Evolutionary conservation across 2,329 filamentous ascomycete species (phyloP).

Genomic region (Sarocladiaceae sp.): DNA sequence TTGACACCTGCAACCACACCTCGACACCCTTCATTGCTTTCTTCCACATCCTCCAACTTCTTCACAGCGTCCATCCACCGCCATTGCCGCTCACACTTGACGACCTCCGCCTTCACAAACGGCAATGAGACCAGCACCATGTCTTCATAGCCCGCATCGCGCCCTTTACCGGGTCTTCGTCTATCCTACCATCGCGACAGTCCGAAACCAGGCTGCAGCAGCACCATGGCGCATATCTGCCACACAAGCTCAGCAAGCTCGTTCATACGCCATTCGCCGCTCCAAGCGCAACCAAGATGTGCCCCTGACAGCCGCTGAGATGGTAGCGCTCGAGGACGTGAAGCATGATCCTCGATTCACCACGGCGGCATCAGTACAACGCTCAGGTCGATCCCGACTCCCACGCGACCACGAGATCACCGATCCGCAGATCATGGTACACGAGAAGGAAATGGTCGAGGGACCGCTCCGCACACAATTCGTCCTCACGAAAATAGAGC

Average conservation of each 20-base stretch:
- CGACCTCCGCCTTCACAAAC: not conserved
- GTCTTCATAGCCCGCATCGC: conserved; percentile 38
- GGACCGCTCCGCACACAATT: conserved; percentile 32
- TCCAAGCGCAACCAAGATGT: conserved; percentile 11
- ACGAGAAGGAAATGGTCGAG: conserved; percentile 33
- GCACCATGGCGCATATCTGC: conserved; percentile 10
- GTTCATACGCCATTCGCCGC: conserved; percentile 13
- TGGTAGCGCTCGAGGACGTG: conserved; percentile 16
- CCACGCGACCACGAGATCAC: conserved; percentile 42
- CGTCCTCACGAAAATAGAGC: conserved; percentile 37
- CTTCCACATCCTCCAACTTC: too few relatives aligned
- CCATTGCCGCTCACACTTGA: too few relatives aligned
- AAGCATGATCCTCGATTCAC: conserved; percentile 30
- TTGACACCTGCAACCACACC: too few relatives aligned
- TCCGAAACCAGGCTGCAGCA: conserved; percentile 17
- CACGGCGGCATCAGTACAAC: conserved; percentile 26
- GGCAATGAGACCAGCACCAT: conserved; percentile 33
- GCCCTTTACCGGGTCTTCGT: conserved; percentile 46
- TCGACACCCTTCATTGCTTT: too few relatives aligned
- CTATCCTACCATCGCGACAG: conserved; percentile 24
- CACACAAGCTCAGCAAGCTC: conserved; percentile 14
- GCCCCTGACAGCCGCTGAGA: conserved; percentile 4
- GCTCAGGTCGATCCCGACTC: conserved; percentile 30
- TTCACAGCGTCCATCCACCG: not conserved
- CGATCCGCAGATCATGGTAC: conserved; percentile 36